Conservation (phyloP, 2,329 filamentous ascomycete genomes). For the Chlorencoelia australis region DNA sequence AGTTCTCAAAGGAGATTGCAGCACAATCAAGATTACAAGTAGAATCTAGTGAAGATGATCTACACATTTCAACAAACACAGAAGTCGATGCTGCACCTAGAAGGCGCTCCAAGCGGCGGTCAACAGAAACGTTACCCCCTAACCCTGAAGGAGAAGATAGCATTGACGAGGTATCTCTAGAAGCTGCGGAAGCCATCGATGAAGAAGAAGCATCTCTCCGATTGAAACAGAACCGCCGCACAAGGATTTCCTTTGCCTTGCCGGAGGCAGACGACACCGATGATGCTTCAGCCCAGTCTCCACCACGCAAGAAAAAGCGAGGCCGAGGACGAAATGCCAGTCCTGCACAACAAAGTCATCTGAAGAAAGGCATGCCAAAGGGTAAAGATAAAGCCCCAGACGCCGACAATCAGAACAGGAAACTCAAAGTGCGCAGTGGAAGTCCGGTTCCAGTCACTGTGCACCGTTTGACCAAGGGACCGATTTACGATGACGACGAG, state of each 20-base stretch:
- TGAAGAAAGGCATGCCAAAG: slow-evolving; percentile 23
- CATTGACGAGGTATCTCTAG: slow-evolving; percentile 3
- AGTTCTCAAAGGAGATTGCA: too few species aligned
- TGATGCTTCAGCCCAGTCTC: slow-evolving; percentile 8
- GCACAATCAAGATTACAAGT: too few species aligned
- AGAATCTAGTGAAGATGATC: too few species aligned
- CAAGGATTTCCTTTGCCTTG: slow-evolving; percentile 19
- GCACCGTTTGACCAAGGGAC: slow-evolving; percentile 46
- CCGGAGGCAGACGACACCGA: slow-evolving; percentile 31
- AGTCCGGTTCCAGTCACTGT: slow-evolving; percentile 49
- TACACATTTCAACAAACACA: too few species aligned
- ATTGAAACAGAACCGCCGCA: slow-evolving; percentile 31
- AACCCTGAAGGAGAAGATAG: too few species aligned
- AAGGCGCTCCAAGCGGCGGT: too few species aligned
- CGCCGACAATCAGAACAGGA: slow-evolving; percentile 18
- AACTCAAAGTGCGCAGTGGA: slow-evolving; percentile 21
- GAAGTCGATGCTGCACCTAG: too few species aligned
- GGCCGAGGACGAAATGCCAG: slow-evolving; percentile 9
- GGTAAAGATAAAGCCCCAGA: slow-evolving; percentile 17
- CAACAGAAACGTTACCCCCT: too few species aligned
- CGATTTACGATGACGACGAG: slow-evolving; percentile 32
- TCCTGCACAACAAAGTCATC: slow-evolving; percentile 17
- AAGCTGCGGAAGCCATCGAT: slow-evolving; percentile 23
- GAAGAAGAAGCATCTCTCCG: slow-evolving; percentile 28
- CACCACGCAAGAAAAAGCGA: slow-evolving; percentile 10